Evolutionary conservation across 495 filamentous ascomycete genomes (phyloP).

Genomic region (Penicillium chermesinum): DNA sequence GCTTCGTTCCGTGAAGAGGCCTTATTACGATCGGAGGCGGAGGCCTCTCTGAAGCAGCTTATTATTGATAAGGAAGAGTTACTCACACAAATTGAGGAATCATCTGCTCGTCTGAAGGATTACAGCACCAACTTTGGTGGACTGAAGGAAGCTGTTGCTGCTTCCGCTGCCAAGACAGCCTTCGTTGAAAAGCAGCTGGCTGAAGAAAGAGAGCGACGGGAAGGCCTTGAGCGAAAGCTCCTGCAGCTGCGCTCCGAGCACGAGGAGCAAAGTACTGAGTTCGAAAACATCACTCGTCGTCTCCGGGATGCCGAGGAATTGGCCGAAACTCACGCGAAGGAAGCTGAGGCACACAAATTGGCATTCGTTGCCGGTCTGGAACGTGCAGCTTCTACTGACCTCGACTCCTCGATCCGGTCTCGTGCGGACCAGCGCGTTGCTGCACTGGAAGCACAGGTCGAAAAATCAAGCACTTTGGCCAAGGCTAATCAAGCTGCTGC

Average conservation of each 20-base stretch:
- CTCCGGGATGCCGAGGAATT: slow-evolving; percentile 85
- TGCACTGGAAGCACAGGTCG: slow-evolving; percentile 73
- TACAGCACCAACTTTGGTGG: slow-evolving; percentile 66
- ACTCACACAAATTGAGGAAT: slow-evolving; percentile 62
- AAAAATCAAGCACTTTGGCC: slow-evolving; percentile 70
- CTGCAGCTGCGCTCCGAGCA: slow-evolving; percentile 76
- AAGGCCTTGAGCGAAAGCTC: slow-evolving; percentile 74
- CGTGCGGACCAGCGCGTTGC: slow-evolving; percentile 69
- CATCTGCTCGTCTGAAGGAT: slow-evolving; percentile 59
- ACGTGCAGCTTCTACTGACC: slow-evolving; percentile 45
- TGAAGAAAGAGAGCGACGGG: slow-evolving; percentile 73
- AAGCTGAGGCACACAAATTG: slow-evolving; percentile 79
- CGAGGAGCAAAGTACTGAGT: slow-evolving; percentile 74
- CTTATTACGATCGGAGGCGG: slow-evolving; percentile 67
- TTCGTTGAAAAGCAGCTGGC: slow-evolving; percentile 77
- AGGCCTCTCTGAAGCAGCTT: slow-evolving; percentile 65
- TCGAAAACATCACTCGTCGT: slow-evolving; percentile 67
- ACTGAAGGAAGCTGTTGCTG: slow-evolving; percentile 71
- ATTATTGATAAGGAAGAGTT: slow-evolving; percentile 81
- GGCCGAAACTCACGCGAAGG: slow-evolving; percentile 78
- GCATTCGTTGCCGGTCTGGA: slow-evolving; percentile 80
- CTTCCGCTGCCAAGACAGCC: slow-evolving; percentile 67
- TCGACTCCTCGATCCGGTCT: slow-evolving; percentile 43
- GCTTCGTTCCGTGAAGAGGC: slow-evolving; percentile 73
- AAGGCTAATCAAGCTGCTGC: slow-evolving; percentile 85